These are phyloP conservation scores for Yamadazyma siamensis DNA, from an alignment of 1,139 yeast species.

Conservation along the genomic window DNA sequence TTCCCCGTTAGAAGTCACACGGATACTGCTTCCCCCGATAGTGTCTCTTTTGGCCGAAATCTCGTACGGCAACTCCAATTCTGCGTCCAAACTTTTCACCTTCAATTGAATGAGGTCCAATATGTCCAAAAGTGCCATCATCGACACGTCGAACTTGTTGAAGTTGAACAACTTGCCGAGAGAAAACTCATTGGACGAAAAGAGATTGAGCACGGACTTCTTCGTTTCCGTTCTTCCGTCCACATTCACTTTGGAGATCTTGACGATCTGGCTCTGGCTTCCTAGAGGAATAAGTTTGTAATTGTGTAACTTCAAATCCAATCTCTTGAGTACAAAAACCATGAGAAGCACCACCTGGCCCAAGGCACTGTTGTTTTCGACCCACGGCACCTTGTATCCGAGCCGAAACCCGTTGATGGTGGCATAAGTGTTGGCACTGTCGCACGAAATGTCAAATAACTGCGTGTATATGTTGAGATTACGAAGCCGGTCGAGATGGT, in stretches of 20 bases:
- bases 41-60: slow-evolving; percentile 50
- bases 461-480: slow-evolving; percentile 78
- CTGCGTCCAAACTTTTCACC: slow-evolving; percentile 46
- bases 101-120: slow-evolving; percentile 53
- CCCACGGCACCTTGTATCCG: slow-evolving; percentile 79
- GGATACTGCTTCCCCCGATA: slow-evolving; percentile 76
- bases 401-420: slow-evolving; percentile 82
- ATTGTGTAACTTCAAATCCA: slow-evolving; percentile 52
- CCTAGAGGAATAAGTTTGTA: slow-evolving; percentile 81
- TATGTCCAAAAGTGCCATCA: slow-evolving; percentile 71
- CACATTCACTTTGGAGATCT: slow-evolving; percentile 25
- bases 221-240: slow-evolving; percentile 14
- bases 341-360: slow-evolving; percentile 78
- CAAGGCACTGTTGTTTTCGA: slow-evolving; percentile 88
- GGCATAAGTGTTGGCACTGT: slow-evolving; percentile 66
- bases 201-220: slow-evolving; percentile 44
- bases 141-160: slow-evolving; percentile 68
- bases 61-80: slow-evolving; percentile 70
- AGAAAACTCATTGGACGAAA: slow-evolving; percentile 63
- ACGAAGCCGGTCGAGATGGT: slow-evolving; percentile 66
- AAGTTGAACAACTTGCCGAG: slow-evolving; percentile 67
- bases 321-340: slow-evolving; percentile 58
- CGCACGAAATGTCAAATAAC: slow-evolving; percentile 77
- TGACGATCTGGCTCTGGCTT: slow-evolving; percentile 75
- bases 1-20: slow-evolving; percentile 69